A percentile compares a stretch with the other conserved stretches of the same genome.
Evolutionary conservation across 306 rosid species (phyloP).

Genomic region (Comarum palustre): DNA sequence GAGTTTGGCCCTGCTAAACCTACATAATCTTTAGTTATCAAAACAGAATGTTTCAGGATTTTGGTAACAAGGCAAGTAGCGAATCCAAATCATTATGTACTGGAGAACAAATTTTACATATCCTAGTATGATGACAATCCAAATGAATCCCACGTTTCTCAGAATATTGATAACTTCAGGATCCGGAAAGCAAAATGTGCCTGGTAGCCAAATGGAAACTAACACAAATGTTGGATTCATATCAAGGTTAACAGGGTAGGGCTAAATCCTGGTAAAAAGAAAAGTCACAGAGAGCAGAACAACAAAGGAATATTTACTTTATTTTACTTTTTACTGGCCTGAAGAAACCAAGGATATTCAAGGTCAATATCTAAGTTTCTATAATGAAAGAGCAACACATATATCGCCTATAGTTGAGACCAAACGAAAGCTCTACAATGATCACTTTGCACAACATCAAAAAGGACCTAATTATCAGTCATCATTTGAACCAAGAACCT

Average conservation of each 20-base stretch:
- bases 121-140: background rate
- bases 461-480: conserved; percentile 20
- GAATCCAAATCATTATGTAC: background rate
- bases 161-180: background rate
- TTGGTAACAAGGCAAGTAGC: background rate
- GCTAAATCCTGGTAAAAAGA: background rate
- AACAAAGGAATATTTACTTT: conserved; percentile 1
- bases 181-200: background rate
- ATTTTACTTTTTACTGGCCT: background rate
- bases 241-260: no score
- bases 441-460: background rate
- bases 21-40: background rate
- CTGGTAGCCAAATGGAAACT: background rate
- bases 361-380: conserved; percentile 4
- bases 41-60: background rate
- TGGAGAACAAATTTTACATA: background rate
- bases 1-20: background rate
- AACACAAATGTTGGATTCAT: background rate
- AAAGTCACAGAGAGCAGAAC: background rate
- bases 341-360: background rate
- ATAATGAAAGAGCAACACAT: background rate
- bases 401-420: conserved; percentile 15
- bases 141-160: background rate
- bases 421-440: conserved; percentile 36
- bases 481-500: conserved; percentile 61